These are phyloP conservation scores for Saccharomyces jurei DNA, from an alignment of 805 yeast species.

Conservation along the genomic window DNA sequence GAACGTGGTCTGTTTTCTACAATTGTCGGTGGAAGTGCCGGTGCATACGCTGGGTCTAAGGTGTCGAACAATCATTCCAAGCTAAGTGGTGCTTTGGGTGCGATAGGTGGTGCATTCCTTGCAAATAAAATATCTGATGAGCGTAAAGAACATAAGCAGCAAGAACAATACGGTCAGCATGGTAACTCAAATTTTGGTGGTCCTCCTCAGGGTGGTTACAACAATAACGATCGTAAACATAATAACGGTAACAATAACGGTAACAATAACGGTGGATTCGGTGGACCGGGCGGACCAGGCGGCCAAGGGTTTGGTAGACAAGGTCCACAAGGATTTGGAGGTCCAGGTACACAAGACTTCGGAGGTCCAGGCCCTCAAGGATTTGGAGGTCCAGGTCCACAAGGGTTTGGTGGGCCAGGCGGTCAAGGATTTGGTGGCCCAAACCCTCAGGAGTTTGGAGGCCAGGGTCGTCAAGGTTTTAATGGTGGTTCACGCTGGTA, in stretches of 20 bases:
- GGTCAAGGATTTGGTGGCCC: conserved; percentile 1
- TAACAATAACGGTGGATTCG: conserved; percentile 2
- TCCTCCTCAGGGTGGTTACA: not conserved
- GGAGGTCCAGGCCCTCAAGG: conserved; percentile 11
- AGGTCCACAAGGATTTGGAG: not conserved
- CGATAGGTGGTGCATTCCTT: conserved; percentile 45
- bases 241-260: conserved; percentile 6
- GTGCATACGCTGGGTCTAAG: conserved; percentile 45
- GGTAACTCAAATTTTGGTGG: conserved; percentile 10
- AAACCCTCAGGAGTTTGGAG: not conserved
- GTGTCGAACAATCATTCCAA: conserved; percentile 22
- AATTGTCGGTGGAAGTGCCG: conserved; percentile 41
- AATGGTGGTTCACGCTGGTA: conserved; percentile 9
- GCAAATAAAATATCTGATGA: conserved; percentile 44
- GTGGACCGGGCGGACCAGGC: conserved; percentile 12
- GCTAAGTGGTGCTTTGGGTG: conserved; percentile 44
- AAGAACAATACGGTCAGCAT: conserved; percentile 4
- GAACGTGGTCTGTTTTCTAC: conserved; percentile 25
- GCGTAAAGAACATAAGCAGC: conserved; percentile 23
- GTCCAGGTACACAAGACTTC: not conserved
- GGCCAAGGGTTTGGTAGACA: conserved; percentile 1
- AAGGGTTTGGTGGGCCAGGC: conserved; percentile 1
- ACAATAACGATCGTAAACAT: conserved; percentile 1
- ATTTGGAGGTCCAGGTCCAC: conserved; percentile 10
- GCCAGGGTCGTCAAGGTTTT: not conserved